Evolutionary conservation across 495 filamentous ascomycete species (phyloP), one percentile per base, ranked within the genome.

Genomic region (Xylaria venustula): DNA sequence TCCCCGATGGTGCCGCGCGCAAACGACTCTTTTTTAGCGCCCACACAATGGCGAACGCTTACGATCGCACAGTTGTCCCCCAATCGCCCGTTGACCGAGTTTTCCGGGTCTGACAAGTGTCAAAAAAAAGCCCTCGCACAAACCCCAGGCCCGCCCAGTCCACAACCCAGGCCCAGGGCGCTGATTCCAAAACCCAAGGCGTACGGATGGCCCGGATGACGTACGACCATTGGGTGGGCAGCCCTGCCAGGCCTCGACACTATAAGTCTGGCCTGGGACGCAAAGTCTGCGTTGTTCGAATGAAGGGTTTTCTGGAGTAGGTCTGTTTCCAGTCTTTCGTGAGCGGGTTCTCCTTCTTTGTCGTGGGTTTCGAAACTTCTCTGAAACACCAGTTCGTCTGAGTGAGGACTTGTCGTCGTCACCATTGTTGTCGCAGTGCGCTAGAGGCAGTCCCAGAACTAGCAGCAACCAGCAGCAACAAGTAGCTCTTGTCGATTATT

Each of bases 191-290:
- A 54, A 54, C 52, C 2, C 20, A 41, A 44, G 52, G 36, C n/a
- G 20, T 2, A 22, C 58, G 58, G 58, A 40, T 54, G 20, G 44
- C 20, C 44, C 58, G 58, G 58, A 61, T 61, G 58, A 61, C 58
- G 50, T 61, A 61, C 20, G 3, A 23, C 11, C 2, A 34, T 36
- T n/a, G 20, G 41, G 47, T 22, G 9, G n/a, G n/a, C 3, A 41
- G 42, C n/a, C 26, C 2, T 11, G 20, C 7, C 20, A 5, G 2
- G 22, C 1, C 40, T 28, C 17, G 28, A 30, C 45, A 9, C 15
- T 46, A 19, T 57, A 57, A 44, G 41, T 36, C 52, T 30, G 44
- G 25, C 22, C n/a, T 23, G 0, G 25, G 36, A 17, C 48, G 25
- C 56, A 49, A 11, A 22, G 9, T 14, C 57, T 51, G 49, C 26